A percentile compares a stretch with the other conserved stretches of the same genome.
Evolutionary conservation across 164 flowering plant genomes (phyloP).

Genomic region (Piper betle): DNA sequence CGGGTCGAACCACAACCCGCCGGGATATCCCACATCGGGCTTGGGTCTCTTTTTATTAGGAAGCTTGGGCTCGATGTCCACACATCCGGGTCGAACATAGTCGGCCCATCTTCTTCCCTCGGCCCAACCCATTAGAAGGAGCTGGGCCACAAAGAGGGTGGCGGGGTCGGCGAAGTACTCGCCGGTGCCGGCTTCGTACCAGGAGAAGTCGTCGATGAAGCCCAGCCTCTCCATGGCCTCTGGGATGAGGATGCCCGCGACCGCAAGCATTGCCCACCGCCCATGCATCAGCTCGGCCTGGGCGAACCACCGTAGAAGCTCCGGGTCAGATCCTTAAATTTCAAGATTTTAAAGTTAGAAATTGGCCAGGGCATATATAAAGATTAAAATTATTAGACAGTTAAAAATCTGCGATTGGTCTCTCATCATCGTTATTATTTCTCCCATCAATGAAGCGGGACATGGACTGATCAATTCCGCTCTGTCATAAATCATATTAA

Average conservation of each 20-base stretch:
- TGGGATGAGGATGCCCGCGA: conserved; percentile 75
- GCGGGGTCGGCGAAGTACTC: conserved; percentile 70
- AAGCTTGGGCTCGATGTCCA: conserved; percentile 55
- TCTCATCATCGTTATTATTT: no score
- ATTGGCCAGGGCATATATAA: no score
- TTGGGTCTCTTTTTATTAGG: conserved; percentile 44
- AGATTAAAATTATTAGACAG: neutral
- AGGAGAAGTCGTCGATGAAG: conserved; percentile 52
- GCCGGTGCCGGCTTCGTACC: conserved; percentile 67
- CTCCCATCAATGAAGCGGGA: no score
- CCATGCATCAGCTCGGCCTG: conserved; percentile 83
- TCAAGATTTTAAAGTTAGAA: neutral
- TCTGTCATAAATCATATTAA: no score
- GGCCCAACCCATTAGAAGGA: conserved; percentile 77
- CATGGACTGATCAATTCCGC: no score
- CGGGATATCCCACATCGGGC: no score
- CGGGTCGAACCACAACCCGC: conserved; percentile 86
- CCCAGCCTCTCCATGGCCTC: conserved; percentile 58
- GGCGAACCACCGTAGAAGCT: conserved; percentile 67
- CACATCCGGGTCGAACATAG: conserved; percentile 57
- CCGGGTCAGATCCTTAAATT: conserved; percentile 64
- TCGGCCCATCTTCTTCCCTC: conserved; percentile 95
- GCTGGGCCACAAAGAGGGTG: conserved; percentile 58
- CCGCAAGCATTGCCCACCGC: conserved; percentile 94
- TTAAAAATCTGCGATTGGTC: no score